A percentile compares a stretch with the other conserved stretches of the same genome.
Evolutionary conservation across 1,284 basidiomycete genomes (phyloP).

Genomic region (Trametes hirsuta): DNA sequence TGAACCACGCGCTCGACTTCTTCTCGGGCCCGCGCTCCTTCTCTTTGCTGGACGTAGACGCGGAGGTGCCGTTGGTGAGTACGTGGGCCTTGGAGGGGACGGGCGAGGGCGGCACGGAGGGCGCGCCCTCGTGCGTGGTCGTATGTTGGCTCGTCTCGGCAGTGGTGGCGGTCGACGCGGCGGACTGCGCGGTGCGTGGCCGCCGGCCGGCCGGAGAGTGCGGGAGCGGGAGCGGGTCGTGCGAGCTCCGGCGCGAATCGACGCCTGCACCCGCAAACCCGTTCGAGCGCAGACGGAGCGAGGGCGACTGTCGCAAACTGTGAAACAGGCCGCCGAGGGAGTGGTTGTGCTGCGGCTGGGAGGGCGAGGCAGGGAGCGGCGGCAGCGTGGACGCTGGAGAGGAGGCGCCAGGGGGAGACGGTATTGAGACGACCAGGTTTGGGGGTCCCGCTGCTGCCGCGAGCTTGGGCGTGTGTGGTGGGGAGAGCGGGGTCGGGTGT

Average conservation of each 20-base stretch:
- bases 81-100: constrained; percentile 9
- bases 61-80: background rate
- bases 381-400: constrained; percentile 1
- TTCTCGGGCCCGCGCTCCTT: constrained; percentile 47
- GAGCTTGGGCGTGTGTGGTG: constrained; percentile 8
- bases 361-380: constrained; percentile 10
- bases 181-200: constrained; percentile 23
- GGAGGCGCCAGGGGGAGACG: background rate
- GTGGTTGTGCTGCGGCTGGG: constrained; percentile 13
- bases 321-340: constrained; percentile 30
- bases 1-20: constrained; percentile 58
- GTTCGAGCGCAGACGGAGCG: constrained; percentile 27
- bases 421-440: constrained; percentile 17
- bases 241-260: constrained; percentile 24
- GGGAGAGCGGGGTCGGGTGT: constrained; percentile 16
- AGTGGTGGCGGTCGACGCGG: constrained; percentile 13
- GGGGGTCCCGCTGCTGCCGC: constrained; percentile 10
- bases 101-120: constrained; percentile 21
- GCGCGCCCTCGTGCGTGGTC: constrained; percentile 16
- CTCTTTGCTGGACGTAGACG: constrained; percentile 32
- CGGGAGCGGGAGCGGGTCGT: constrained; percentile 22
- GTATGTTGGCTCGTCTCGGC: constrained; percentile 19
- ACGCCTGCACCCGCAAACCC: constrained; percentile 8
- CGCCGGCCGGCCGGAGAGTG: constrained; percentile 22
- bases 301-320: constrained; percentile 34